Conservation (phyloP, 2,329 filamentous ascomycete genomes). For the Pseudogymnoascus sp. region DNA sequence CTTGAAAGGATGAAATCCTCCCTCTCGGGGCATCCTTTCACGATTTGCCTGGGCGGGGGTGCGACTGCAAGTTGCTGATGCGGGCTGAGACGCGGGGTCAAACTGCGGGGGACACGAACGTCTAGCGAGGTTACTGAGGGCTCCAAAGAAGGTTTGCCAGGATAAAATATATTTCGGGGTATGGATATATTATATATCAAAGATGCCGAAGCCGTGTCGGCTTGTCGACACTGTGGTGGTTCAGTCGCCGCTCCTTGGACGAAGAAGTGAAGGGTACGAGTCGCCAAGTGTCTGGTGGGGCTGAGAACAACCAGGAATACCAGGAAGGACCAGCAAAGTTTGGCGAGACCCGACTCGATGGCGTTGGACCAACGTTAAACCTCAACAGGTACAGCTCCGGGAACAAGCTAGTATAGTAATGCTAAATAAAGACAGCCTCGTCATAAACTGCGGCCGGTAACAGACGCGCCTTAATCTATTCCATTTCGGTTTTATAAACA, state of each 20-base stretch:
- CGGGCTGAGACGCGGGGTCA: background rate
- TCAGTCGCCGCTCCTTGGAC: constrained; percentile 2
- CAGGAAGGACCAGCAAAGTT: background rate
- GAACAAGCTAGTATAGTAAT: background rate
- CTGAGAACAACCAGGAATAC: constrained; percentile 1
- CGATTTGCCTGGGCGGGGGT: background rate
- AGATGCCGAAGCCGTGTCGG: background rate
- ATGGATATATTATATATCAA: background rate
- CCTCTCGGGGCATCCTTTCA: constrained; percentile 22
- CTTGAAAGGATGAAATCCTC: constrained; percentile 44
- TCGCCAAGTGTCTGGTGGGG: constrained; percentile 5
- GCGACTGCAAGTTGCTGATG: background rate
- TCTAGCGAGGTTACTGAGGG: background rate
- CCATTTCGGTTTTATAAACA: background rate
- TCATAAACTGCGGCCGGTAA: background rate
- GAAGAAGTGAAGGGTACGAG: background rate
- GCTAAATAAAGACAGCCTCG: constrained; percentile 3
- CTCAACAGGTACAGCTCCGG: constrained; percentile 3
- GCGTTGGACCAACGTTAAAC: constrained; percentile 4
- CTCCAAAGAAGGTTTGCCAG: background rate
- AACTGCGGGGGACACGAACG: background rate
- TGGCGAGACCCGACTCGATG: background rate
- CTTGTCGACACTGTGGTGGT: constrained; percentile 1
- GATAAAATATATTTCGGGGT: background rate
- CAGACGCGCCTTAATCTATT: background rate